Base-by-base conservation (phyloP, 306 rosid genomes). In the Dalbergia oliveri region DNA sequence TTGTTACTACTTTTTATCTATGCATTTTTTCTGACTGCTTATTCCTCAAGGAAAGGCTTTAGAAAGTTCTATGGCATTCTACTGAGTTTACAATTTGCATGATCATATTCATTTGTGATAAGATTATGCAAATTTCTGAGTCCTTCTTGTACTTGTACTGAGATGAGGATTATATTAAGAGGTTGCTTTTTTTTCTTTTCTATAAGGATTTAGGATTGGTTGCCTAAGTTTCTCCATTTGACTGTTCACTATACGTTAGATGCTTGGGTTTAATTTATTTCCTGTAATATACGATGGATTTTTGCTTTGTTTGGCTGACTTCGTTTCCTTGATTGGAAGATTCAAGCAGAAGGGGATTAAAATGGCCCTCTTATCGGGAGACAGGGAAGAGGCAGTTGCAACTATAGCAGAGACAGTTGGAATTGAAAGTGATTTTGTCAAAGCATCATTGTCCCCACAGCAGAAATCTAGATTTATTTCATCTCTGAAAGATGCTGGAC, bases 341-440 rank as follows among this genome's bases (percentile, higher is more conserved):
- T 98, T 95, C 77, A 95, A 87, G 88, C 90, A 89, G 84, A 93
- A 91, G 89, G 98, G 98, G 77, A 93, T 95, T 91, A 88, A 44
- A 87, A 87, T 88, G 43, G 90, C 89, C 78, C 93, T 95, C 73
- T 79, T 95, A 84, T 95, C 99, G 12, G 99, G 98, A 81, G 99
- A 95, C 86, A 95, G 99, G 97, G 97, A 95, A 89, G 98, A 93
- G 35, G 99, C 97, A 90, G 98, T 93, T 74, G 98, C 98, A 90
- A 90, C 84, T 59, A 82, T 95, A 78, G 99, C 98, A 39, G 87
- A 93, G 75, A 81, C 88, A 43, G 92, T 93, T 83, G 99, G 98
- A 68, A 93, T 95, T 67, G 86, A 84, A 78, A 89, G 77, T 43
- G 90, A 87, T 69, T 89, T 81, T 57, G 86, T 89, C 51, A 91